Evolutionary conservation across 2,329 filamentous ascomycete genomes (phyloP).

Genomic region (Fusarium phyllophilum): DNA sequence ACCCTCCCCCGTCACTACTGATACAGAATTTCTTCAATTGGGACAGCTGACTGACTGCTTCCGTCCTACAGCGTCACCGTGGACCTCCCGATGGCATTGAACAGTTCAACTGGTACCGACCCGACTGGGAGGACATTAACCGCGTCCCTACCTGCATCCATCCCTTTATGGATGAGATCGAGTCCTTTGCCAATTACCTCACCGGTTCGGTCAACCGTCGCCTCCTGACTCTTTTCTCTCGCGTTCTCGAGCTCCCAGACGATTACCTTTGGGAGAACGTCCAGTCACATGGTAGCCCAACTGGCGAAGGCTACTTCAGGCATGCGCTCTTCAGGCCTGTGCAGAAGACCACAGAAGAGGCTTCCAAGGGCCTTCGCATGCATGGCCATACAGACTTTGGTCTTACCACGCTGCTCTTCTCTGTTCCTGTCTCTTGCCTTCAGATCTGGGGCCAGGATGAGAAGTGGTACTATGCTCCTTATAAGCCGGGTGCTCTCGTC

Average conservation of each 20-base stretch:
- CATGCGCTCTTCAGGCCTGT: constrained; percentile 34
- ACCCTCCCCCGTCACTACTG: accelerated
- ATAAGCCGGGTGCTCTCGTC: constrained; percentile 35
- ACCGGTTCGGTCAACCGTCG: constrained; percentile 35
- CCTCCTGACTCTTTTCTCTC: constrained; percentile 33
- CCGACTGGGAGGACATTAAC: constrained; percentile 55
- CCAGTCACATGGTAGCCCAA: constrained; percentile 36
- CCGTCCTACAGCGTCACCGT: constrained; percentile 49
- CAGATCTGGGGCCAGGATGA: constrained; percentile 37
- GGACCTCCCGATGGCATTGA: constrained; percentile 61
- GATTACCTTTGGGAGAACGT: constrained; percentile 38
- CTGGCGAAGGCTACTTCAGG: constrained; percentile 36
- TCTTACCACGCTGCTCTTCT: constrained; percentile 28
- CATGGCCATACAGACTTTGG: constrained; percentile 35
- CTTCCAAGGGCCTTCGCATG: constrained; percentile 36
- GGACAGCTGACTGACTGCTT: neutral
- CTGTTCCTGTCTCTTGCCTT: constrained; percentile 33
- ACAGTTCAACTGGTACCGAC: constrained; percentile 64
- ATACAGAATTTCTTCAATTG: accelerated
- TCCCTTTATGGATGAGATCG: constrained; percentile 39
- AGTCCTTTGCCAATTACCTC: constrained; percentile 32
- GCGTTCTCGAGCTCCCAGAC: constrained; percentile 34
- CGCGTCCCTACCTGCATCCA: constrained; percentile 59
- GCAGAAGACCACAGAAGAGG: constrained; percentile 29
- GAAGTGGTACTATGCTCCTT: constrained; percentile 37